phyloP scores from a whole-genome alignment of 176 grass and related monocot genomes.

The Avena insularis region DNA sequence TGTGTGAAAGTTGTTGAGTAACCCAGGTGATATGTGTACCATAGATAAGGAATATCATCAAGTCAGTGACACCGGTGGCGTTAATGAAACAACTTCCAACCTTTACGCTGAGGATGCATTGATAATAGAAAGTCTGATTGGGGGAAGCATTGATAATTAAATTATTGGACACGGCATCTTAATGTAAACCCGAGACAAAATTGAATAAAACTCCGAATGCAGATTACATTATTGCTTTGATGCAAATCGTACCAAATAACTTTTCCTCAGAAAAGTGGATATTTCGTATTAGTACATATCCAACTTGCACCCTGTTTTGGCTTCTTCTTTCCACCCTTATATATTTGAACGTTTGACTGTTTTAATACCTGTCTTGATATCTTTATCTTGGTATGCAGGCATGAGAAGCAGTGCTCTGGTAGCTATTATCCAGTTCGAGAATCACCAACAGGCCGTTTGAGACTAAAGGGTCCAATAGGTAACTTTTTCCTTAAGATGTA shows the following conservation, averaged over 20 bases:
- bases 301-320: neutral
- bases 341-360: conserved; percentile 40
- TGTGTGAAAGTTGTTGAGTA: neutral
- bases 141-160: neutral
- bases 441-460: conserved; percentile 23
- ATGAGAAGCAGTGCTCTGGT: conserved; percentile 52
- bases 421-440: conserved; percentile 52
- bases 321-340: conserved; percentile 3
- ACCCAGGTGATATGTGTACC: neutral
- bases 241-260: conserved; percentile 18
- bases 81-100: neutral
- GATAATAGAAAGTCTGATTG: neutral
- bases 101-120: neutral
- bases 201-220: neutral
- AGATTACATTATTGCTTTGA: conserved; percentile 31
- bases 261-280: neutral
- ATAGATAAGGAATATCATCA: neutral
- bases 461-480: conserved; percentile 52
- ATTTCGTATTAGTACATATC: too few relatives aligned
- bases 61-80: neutral
- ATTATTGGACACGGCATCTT: neutral
- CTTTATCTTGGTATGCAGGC: conserved; percentile 48
- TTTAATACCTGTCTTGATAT: conserved; percentile 47
- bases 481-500: conserved; percentile 22
- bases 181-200: neutral